These are phyloP conservation scores for Umbilicaria muhlenbergii DNA, from an alignment of 495 filamentous ascomycete species.

Conservation along the genomic window DNA sequence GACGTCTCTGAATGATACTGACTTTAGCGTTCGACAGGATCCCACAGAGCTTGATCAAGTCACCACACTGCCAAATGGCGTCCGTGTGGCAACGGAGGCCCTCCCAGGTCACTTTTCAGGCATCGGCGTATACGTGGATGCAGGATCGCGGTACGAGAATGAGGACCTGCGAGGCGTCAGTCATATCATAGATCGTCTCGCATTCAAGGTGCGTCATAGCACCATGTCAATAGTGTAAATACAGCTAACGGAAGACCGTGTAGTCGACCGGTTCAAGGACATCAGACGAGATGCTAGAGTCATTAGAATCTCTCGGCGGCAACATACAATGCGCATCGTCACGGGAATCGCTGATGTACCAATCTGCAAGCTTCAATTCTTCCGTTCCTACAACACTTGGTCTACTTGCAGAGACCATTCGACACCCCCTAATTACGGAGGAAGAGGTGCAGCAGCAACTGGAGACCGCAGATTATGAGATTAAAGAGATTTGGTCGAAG, in stretches of 20 bases:
- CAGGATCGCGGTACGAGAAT: constrained; percentile 89
- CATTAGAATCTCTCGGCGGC: constrained; percentile 72
- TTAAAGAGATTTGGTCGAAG: constrained; percentile 94
- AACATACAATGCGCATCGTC: constrained; percentile 95
- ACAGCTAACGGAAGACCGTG: background rate
- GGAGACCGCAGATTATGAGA: constrained; percentile 85
- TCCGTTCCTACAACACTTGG: constrained; percentile 70
- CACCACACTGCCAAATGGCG: constrained; percentile 80
- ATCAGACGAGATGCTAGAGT: constrained; percentile 74
- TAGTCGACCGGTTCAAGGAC: constrained; percentile 55
- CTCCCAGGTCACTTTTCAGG: constrained; percentile 91
- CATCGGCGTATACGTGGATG: constrained; percentile 92
- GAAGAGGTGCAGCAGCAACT: constrained; percentile 78
- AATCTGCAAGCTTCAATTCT: constrained; percentile 93
- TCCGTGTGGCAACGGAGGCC: constrained; percentile 90
- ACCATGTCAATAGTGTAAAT: background rate
- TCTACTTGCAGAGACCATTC: constrained; percentile 86
- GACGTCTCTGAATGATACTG: background rate
- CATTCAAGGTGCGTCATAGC: constrained; percentile 48
- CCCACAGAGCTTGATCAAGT: constrained; percentile 77
- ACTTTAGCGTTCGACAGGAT: constrained; percentile 38
- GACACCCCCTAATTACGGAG: constrained; percentile 76
- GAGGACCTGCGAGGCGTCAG: constrained; percentile 73
- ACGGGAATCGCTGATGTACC: constrained; percentile 95
- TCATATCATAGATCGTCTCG: constrained; percentile 89